These are phyloP conservation scores for Candida corydali DNA, from an alignment of 805 yeast genomes.

Conservation along the genomic window DNA sequence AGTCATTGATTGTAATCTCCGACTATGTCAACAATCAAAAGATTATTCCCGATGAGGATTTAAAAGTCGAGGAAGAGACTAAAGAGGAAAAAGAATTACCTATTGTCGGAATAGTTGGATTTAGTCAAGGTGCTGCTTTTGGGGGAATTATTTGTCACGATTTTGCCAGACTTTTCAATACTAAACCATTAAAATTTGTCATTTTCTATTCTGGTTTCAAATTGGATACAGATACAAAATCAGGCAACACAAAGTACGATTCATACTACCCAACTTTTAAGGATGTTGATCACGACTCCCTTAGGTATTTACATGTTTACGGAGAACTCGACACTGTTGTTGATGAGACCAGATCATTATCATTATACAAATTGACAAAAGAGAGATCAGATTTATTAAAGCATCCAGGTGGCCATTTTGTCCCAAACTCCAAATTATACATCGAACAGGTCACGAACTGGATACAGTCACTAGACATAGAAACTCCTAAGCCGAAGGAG, in stretches of 20 bases:
- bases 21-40: conserved; percentile 58
- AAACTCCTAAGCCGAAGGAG: conserved; percentile 10
- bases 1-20: conserved; percentile 45
- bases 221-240: conserved; percentile 21
- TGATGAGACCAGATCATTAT: conserved; percentile 62
- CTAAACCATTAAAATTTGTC: conserved; percentile 56
- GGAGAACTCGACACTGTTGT: conserved; percentile 90
- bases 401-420: conserved; percentile 97
- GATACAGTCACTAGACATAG: conserved; percentile 21
- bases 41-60: conserved; percentile 24
- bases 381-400: conserved; percentile 56
- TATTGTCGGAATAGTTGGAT: conserved; percentile 84
- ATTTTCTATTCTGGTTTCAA: conserved; percentile 68
- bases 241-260: conserved; percentile 23
- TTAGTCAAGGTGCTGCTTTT: conserved; percentile 92
- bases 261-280: conserved; percentile 22
- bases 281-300: conserved; percentile 19
- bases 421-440: conserved; percentile 72
- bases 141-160: conserved; percentile 65
- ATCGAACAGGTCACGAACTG: conserved; percentile 39
- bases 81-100: conserved; percentile 42
- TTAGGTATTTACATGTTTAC: conserved; percentile 59
- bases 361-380: conserved; percentile 40
- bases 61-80: conserved; percentile 17
- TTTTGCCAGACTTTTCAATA: conserved; percentile 50